A percentile compares a stretch with the other conserved stretches of the same genome.
Conservation (phyloP, 2,329 filamentous ascomycete species). For the Alternaria dauci region DNA sequence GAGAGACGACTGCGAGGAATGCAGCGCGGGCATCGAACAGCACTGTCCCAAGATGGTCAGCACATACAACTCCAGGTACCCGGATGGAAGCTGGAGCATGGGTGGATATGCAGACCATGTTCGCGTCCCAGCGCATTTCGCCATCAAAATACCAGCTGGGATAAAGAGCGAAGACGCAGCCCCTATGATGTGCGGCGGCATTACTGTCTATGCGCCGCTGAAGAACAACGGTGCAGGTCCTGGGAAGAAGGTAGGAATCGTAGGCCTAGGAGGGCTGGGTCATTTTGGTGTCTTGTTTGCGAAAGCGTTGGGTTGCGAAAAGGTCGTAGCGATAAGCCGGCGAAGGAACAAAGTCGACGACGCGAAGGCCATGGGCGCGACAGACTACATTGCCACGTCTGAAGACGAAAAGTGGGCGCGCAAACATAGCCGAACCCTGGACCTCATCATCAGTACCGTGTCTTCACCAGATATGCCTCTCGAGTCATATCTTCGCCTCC, state of each 20-base stretch:
- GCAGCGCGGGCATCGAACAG: slow-evolving; percentile 56
- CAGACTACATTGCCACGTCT: slow-evolving; percentile 65
- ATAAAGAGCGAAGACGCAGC: slow-evolving; percentile 63
- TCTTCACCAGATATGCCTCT: slow-evolving; percentile 69
- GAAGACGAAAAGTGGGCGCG: slow-evolving; percentile 64
- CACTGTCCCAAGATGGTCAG: slow-evolving; percentile 59
- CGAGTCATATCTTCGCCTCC: slow-evolving; percentile 66
- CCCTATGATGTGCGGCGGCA: slow-evolving; percentile 79
- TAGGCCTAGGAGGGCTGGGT: slow-evolving; percentile 77
- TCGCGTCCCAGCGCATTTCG: slow-evolving; percentile 66
- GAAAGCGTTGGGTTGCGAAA: slow-evolving; percentile 73
- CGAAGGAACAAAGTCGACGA: slow-evolving; percentile 66
- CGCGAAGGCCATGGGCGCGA: slow-evolving; percentile 69
- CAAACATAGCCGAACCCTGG: slow-evolving; percentile 64
- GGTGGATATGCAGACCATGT: slow-evolving; percentile 69
- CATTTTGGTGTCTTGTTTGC: slow-evolving; percentile 78
- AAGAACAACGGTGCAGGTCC: slow-evolving; percentile 72
- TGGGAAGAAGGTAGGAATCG: slow-evolving; percentile 74
- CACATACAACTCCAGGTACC: slow-evolving; percentile 68
- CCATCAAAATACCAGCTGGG: slow-evolving; percentile 63
- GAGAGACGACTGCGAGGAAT: slow-evolving; percentile 61
- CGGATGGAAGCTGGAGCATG: slow-evolving; percentile 67
- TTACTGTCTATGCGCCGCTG: slow-evolving; percentile 77
- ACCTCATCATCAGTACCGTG: slow-evolving; percentile 68
- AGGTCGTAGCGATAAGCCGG: slow-evolving; percentile 71